Evolutionary conservation across 352 stramenopile species (phyloP), one percentile per base, ranked within the genome.

Genomic region (Blastocystis sp.): DNA sequence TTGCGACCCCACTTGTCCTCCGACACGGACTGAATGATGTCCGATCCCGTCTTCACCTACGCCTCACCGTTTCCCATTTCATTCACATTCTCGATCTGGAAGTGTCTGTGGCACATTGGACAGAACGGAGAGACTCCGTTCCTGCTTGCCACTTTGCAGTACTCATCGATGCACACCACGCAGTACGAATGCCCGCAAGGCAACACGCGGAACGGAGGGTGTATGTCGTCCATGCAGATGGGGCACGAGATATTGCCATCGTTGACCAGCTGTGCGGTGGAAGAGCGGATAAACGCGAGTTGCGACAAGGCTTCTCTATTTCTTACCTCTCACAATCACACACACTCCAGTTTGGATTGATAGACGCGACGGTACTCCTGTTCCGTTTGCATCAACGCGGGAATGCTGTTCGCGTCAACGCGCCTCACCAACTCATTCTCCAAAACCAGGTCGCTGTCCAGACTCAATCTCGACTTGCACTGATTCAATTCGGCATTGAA

Each of bases 171-270:
- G 54, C 74, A 84, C 24, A 6, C 57, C 40, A 28, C 34, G 45
- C 74, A 84, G 28, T 28, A 84, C 17, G 66, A 34, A 21, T 84
- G 74, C 24, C 74, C 74, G 48, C 74, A 84, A 24, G 74, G 74
- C 1, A 84, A 54, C 9, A 84, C 54, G 1, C 52, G 42, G 45
- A 62, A 57, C 7, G 74, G 74, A 70, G 57, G 57, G 1, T 68
- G 17, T 10, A 84, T 9, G 45, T 66, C 34, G 11, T 10, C 17
- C 6, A 68, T 54, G 38, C 74, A 84, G n/a, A 84, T 84, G 10
- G 24, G 28, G 45, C 74, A 84, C 0, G 54, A 69, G 21, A 68
- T 54, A n/a, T 62, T 48, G 21, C 52, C n/a, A 24, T 57, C 45
- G 4, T 84, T 59, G n/a, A 69, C 61, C 2, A 48, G 45, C 40